Conservation (phyloP, 106 monocot genomes). For the Vanilla planifolia region DNA sequence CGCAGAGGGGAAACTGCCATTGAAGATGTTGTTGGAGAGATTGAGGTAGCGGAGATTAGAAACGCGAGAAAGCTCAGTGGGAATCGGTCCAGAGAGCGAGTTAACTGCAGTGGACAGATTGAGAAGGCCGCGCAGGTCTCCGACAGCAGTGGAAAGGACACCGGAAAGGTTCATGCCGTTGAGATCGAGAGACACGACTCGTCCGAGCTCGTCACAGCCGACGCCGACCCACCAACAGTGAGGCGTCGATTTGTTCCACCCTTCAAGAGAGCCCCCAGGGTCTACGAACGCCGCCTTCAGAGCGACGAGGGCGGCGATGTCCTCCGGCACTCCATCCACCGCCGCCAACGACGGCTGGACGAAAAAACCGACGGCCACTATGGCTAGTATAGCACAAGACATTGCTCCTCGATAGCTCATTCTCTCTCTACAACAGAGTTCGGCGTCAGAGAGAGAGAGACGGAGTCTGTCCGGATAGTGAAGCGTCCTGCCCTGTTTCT, state of each 20-base stretch:
- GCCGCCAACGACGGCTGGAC: no score
- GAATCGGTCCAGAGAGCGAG: conserved; percentile 54
- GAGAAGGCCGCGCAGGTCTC: conserved; percentile 23
- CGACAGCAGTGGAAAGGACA: conserved; percentile 29
- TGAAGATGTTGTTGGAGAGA: conserved; percentile 80
- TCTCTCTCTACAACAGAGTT: neutral
- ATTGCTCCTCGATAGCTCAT: neutral
- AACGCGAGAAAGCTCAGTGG: conserved; percentile 33
- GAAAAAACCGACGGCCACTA: neutral
- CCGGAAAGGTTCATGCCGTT: conserved; percentile 56
- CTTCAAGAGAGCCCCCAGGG: neutral
- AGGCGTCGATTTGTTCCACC: conserved; percentile 9
- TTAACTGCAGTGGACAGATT: conserved; percentile 47
- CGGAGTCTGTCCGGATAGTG: neutral
- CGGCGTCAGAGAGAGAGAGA: neutral
- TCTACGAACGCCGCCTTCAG: neutral
- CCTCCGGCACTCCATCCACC: neutral
- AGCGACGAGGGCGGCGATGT: neutral
- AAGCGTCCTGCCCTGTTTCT: conserved; percentile 4
- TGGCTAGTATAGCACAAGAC: neutral
- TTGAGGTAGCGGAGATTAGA: conserved; percentile 54
- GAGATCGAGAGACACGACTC: conserved; percentile 44
- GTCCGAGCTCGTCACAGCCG: conserved; percentile 7
- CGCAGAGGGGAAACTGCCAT: conserved; percentile 45
- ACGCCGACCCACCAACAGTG: conserved; percentile 11